Conservation (phyloP, 169 alveolate species). For the Plasmodium coatneyi region DNA sequence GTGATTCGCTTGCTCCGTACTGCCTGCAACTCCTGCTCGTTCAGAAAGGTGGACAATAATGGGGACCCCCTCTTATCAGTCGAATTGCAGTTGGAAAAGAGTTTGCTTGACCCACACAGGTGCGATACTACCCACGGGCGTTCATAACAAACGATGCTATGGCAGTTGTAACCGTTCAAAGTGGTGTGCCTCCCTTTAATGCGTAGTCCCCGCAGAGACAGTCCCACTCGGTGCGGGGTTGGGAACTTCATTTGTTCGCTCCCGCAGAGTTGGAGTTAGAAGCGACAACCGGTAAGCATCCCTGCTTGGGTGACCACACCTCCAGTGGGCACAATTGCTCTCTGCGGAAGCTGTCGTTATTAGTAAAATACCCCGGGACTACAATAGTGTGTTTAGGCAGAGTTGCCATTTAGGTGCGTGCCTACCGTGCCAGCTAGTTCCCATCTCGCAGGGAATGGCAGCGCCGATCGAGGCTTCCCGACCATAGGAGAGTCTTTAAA, state of each 20-base stretch:
- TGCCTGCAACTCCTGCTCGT: constrained; percentile 5
- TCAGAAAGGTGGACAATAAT: background rate
- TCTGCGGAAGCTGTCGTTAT: background rate
- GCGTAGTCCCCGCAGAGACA: background rate
- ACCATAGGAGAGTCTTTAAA: background rate
- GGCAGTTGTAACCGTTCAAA: background rate
- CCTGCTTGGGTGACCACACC: background rate
- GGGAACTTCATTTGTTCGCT: background rate
- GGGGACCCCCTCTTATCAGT: background rate
- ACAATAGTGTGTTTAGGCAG: background rate
- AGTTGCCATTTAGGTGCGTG: no score
- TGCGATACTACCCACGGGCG: background rate
- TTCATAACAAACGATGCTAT: background rate
- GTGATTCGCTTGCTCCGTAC: constrained; percentile 6
- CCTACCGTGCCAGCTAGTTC: background rate
- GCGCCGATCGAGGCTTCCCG: background rate
- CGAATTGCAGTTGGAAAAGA: background rate
- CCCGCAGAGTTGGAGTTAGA: background rate
- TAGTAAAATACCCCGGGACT: background rate
- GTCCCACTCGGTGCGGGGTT: background rate
- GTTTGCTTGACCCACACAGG: background rate
- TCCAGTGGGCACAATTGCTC: background rate
- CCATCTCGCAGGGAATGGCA: background rate
- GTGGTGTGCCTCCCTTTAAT: background rate
- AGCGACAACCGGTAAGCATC: background rate